Base-by-base conservation (phyloP, 768 basidiomycete species). In the Boletus edulis region DNA sequence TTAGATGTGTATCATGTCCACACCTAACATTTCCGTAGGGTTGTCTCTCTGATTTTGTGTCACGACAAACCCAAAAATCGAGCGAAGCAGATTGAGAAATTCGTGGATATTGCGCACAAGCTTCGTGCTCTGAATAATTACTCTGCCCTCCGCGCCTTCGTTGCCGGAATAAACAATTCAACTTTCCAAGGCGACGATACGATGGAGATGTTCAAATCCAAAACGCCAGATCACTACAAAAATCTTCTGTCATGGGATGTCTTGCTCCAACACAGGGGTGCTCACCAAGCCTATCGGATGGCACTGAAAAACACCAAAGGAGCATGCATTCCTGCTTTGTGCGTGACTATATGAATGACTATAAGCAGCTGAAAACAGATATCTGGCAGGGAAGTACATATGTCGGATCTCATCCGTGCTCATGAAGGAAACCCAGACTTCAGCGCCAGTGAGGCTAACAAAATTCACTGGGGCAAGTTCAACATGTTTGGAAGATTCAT, bases 381-480 rank as follows among this genome's bases (percentile, higher is more conserved):
- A 29, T 45, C 46, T 49, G 51, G n/a, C 67, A 94, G 91, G 70
- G 94, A 97, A 68, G 89, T 95, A 11, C 92, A 94, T 56, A 84
- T 94, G 63, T 89, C 91, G 39, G 94, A 96, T 67, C 78, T 98
- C 46, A 87, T 94, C 44, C 86, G 85, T 57, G 83, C 93, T 9
- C 87, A 97, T 60, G 91, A 92, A 72, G 89, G 85, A 54, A 94
- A 96, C 57, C 76, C 78, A 3, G 91, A 95, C 62, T 79, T 82
- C 58, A 81, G 82, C 58, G 74, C 83, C 8, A 74, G 80, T 20
- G 87, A 91, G 62, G 76, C 84, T 4, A 75, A 69, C 39, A 84
- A 85, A 66, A 89, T 98, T 51, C 94, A 98, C 64, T 98, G 96
- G 96, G 91, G 87, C 27, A 98, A 98, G 72, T 97, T 90, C 72